Conservation (phyloP, 768 basidiomycete genomes). For the Agrocybe chaxingu region DNA sequence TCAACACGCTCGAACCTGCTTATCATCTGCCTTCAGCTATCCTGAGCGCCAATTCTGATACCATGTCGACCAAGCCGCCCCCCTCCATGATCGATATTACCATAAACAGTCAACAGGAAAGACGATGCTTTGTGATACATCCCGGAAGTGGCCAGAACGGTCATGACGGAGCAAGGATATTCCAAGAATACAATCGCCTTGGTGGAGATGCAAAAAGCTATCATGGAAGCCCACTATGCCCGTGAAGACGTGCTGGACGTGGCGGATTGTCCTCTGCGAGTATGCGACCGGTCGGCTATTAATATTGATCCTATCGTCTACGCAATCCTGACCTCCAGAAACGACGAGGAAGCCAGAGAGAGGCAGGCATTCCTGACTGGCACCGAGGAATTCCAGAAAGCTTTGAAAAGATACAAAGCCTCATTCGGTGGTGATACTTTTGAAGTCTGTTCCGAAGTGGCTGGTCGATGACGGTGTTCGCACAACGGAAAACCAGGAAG, state of each 20-base stretch:
- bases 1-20: background rate
- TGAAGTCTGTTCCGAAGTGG: conserved; percentile 58
- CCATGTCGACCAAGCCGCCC: conserved; percentile 3
- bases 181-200: conserved; percentile 46
- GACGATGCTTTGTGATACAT: conserved; percentile 62
- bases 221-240: conserved; percentile 53
- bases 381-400: conserved; percentile 35
- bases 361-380: conserved; percentile 32
- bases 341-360: conserved; percentile 30
- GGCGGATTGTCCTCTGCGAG: conserved; percentile 25
- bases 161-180: conserved; percentile 53
- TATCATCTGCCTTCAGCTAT: background rate
- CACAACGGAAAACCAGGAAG: conserved; percentile 44
- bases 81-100: conserved; percentile 16
- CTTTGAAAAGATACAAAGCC: conserved; percentile 39
- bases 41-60: background rate
- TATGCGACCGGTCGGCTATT: conserved; percentile 61
- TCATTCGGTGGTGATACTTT: conserved; percentile 47
- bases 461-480: conserved; percentile 62
- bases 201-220: conserved; percentile 61
- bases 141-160: conserved; percentile 57
- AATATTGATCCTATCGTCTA: conserved; percentile 60
- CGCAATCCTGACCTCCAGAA: conserved; percentile 43
- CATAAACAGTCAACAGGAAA: conserved; percentile 57
- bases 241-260: conserved; percentile 32